A percentile compares a stretch with the other conserved stretches of the same genome.
Conservation (phyloP, 768 basidiomycete species). For the Russula sp. region DNA sequence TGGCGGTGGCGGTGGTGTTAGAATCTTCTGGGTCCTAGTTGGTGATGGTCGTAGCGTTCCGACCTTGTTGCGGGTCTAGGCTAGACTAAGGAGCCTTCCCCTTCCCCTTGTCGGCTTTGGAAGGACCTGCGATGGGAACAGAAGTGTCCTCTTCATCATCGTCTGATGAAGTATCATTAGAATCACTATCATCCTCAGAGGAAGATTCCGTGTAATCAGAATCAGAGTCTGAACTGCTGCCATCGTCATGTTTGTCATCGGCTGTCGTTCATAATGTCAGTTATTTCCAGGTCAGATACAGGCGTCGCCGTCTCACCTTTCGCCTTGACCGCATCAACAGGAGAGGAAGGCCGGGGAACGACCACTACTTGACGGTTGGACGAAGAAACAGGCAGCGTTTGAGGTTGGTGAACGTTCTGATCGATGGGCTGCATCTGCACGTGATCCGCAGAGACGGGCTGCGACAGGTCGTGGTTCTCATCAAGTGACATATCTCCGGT, state of each 20-base stretch:
- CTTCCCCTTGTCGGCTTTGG: neutral
- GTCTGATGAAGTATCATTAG: slow-evolving; percentile 8
- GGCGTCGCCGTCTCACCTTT: neutral
- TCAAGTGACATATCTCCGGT: neutral
- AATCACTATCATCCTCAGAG: slow-evolving; percentile 10
- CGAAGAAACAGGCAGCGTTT: neutral
- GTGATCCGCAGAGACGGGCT: neutral
- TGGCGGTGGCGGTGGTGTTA: no score
- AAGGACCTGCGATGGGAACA: neutral
- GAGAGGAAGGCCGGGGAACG: neutral
- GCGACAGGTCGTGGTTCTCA: neutral
- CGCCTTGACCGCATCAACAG: neutral
- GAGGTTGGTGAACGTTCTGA: neutral
- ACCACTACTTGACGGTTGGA: neutral
- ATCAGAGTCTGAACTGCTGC: slow-evolving; percentile 6
- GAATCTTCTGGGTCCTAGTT: neutral
- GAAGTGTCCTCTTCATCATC: slow-evolving; percentile 5
- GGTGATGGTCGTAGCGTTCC: no score
- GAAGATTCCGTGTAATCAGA: slow-evolving; percentile 12
- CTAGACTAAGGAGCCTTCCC: neutral
- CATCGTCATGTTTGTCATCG: neutral
- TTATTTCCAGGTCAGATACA: neutral
- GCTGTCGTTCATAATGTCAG: neutral
- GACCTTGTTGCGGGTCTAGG: neutral
- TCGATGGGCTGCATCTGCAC: neutral